Base-by-base conservation (phyloP, 2,329 filamentous ascomycete genomes). In the Didymosphaeria variabile region DNA sequence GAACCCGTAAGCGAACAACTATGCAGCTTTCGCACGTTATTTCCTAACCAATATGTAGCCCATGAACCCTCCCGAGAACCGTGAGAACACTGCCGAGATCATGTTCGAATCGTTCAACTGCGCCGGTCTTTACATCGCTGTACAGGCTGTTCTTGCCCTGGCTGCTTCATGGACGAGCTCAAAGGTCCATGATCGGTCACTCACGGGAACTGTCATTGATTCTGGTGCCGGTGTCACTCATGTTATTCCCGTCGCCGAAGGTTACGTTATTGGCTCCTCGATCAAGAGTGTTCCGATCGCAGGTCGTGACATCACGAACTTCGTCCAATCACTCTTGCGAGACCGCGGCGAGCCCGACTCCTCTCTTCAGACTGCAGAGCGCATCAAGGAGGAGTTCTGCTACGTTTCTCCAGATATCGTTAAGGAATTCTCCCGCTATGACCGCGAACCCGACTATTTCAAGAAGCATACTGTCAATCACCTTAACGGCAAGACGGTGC, bases 51-150 rank as follows among this genome's bases (percentile, higher is more conserved):
- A n/a, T 3, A 12, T 21, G 10, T 71, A 97, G 92, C 95, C 95
- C 67, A 86, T 99, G 76, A 99, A 99, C 80, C 95, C 95, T 38
- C 95, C 95, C 31, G 95, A 99, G 83, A 98, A 99, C 82, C 93
- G 95, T 77, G 95, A 99, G 82, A 97, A 97, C 79, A 98, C 95
- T 29, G 95, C 95, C 79, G 95, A 99, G 80, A 99, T 99, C 81
- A 97, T 99, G 88, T 99, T 99, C 83, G 95, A 99, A 79, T 98
- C 95, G 3, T 99, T 99, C 86, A 99, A 99, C 83, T 98, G 95
- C 80, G 94, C 95, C 60, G 95, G 95, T 82, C 90, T 99, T 67
- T 99, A 99, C 82, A 99, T 99, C 78, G 95, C 95, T 50, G 95
- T 99, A 15, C 95, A 99, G 82, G 95, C 95, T 34, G 95, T 99